Conservation (phyloP, 345 rosid species). For the Eucalyptus leucophloia region DNA sequence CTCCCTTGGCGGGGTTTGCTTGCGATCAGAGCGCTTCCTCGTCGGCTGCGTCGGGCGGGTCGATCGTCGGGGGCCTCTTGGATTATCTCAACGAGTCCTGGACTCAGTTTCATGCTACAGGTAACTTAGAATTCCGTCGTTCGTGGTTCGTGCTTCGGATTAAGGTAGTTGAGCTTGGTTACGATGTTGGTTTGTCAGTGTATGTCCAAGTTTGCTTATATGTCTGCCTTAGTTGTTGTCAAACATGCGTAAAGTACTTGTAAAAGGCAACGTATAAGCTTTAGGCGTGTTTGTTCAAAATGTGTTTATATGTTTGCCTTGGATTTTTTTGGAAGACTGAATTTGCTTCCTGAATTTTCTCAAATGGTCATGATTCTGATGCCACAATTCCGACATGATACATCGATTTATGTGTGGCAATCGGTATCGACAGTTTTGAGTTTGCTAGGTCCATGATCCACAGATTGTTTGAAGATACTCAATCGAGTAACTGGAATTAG, state of each 20-base stretch:
- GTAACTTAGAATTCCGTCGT: constrained; percentile 4
- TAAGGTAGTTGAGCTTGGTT: neutral
- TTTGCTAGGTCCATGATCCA: neutral
- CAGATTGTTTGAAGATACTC: neutral
- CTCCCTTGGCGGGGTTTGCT: neutral
- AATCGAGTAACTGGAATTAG: neutral
- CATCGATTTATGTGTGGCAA: neutral
- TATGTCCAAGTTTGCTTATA: neutral
- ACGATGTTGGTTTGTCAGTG: neutral
- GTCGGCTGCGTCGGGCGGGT: constrained; percentile 4
- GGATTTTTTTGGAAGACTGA: neutral
- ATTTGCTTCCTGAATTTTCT: neutral
- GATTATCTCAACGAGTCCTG: constrained; percentile 89
- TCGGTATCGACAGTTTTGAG: neutral
- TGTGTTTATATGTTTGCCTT: too few species aligned
- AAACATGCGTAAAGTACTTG: neutral
- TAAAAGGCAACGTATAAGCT: neutral
- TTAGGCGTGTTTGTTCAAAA: neutral
- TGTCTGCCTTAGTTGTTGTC: neutral
- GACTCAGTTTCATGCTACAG: constrained; percentile 94
- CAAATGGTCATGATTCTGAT: neutral
- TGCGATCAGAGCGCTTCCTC: neutral
- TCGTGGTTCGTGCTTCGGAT: neutral
- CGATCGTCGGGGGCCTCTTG: constrained; percentile 9
- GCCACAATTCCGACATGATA: neutral